These are phyloP conservation scores for Coemansia sp. DNA, from an alignment of 192 early-diverging fungal genomes.

Conservation along the genomic window DNA sequence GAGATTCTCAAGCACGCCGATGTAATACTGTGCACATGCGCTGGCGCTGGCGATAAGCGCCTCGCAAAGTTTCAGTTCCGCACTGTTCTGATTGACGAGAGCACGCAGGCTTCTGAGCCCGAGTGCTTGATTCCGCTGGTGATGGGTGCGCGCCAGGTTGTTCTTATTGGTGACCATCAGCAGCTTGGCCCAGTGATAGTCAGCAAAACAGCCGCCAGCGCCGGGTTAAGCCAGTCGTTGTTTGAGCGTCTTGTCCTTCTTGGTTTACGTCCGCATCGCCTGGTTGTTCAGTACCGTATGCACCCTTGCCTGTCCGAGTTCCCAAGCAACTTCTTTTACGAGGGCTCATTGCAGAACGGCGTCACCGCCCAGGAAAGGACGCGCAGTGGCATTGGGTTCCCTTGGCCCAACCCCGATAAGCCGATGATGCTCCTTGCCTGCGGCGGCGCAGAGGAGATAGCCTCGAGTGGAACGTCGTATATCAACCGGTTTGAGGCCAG, in stretches of 20 bases:
- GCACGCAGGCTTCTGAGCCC: slow-evolving; percentile 94
- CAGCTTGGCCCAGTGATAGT: slow-evolving; percentile 97
- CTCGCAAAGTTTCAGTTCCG: slow-evolving; percentile 85
- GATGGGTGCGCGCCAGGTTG: slow-evolving; percentile 91
- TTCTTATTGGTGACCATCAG: slow-evolving; percentile 98
- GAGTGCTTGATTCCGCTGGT: slow-evolving; percentile 99
- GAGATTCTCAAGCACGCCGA: slow-evolving; percentile 93
- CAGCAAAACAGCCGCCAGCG: slow-evolving; percentile 93
- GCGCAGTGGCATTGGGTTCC: slow-evolving; percentile 86
- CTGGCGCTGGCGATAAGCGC: slow-evolving; percentile 95
- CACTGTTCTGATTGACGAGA: slow-evolving; percentile 95
- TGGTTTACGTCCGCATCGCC: slow-evolving; percentile 87
- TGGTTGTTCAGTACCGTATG: slow-evolving; percentile 99
- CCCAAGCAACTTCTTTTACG: slow-evolving; percentile 99
- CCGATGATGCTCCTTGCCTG: slow-evolving; percentile 96
- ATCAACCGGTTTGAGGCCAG: slow-evolving; percentile 96
- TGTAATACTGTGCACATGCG: slow-evolving; percentile 97
- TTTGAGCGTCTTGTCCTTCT: slow-evolving; percentile 95
- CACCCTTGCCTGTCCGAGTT: slow-evolving; percentile 99
- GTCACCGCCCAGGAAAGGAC: slow-evolving; percentile 90
- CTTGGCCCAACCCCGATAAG: slow-evolving; percentile 90
- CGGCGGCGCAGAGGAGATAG: slow-evolving; percentile 94
- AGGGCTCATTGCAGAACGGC: slow-evolving; percentile 96
- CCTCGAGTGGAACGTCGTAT: slow-evolving; percentile 95
- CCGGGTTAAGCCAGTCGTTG: slow-evolving; percentile 91